Base-by-base conservation (phyloP, 2,329 filamentous ascomycete genomes). In the Aureobasidium lini region DNA sequence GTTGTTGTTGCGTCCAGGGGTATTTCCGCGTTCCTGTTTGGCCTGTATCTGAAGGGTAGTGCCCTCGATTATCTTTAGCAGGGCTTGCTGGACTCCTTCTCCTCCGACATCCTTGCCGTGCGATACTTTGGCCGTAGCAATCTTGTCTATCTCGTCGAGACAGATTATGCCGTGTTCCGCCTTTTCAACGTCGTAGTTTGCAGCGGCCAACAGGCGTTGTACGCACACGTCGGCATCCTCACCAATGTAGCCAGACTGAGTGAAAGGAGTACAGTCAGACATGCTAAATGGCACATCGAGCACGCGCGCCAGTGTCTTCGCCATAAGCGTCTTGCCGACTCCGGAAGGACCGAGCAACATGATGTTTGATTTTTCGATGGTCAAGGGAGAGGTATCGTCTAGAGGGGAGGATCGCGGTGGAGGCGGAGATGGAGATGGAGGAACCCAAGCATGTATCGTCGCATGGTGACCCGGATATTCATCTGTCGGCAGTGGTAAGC, bases 181-280 rank as follows among this genome's bases (percentile, higher is more conserved):
- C 58, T 87, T 85, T 61, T 85, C 84, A 31, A 94, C 84, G 66
- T 95, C 89, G 72, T 95, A 95, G 71, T 95, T 93, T 8, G 93
- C 86, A 61, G 95, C 91, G 59, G 95, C 89, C 9, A 99, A 79
- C 29, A 99, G 80, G 46, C 94, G 83, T 69, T 96, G 90, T 42
- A 99, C 90, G 67, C 93, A 96, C 0, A 90, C 87, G 70, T 99
- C 94, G n/a, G 93, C 93, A 70, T 99, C 94, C 70, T 97, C 93
- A 32, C 94, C 94, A 65, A 99, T 96, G 68, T 99, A 99, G 29
- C 94, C 93, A 4, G 93, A 93, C 75, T 96, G 93, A 0, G 93
- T 97, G 64, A 97, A 91, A 6, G 92, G 89, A 53, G 94, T 96
- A 73, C 93, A 97, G 73, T 97, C 93, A 62, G 90, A 93, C 73